Base-by-base conservation (phyloP, 2,329 filamentous ascomycete species). In the Botrytis byssoidea region DNA sequence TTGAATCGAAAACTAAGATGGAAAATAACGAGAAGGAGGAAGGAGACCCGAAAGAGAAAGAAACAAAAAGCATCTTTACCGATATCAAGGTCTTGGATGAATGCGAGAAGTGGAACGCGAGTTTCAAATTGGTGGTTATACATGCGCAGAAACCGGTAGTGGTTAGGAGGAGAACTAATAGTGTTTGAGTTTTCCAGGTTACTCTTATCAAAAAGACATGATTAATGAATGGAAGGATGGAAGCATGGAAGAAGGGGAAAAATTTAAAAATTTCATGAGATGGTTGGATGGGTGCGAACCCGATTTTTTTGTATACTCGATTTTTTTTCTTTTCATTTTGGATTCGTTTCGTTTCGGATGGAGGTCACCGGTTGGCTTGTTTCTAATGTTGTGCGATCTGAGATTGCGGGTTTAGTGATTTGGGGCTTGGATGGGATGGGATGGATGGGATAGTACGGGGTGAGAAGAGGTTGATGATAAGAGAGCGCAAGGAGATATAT, bases 101-200 rank as follows among this genome's bases (percentile, higher is more conserved):
- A 83, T 98, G 95, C 79, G 93, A 97, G 83, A 91, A 92, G 81
- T 91, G 92, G 81, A 91, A 92, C 22, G 97, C 95, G 0, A 97
- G 92, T 76, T 91, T 98, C 82, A 94, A 95, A 82, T 86, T 98
- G 79, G 90, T 97, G 82, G 95, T 98, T 74, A 97, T 94, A 78
- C 94, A 97, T 81, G 95, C 80, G 48, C 77, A 79, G 73, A 82
- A 82, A 70, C 79, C 79, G 6, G 75, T 76, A 22, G 59, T 71
- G 29, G 75, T 73, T 5, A 76, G 79, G 68, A 72, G 78, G 57
- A 75, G 79, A 67, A 77, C 76, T 4, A 76, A 76, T 29, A 79
- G 78, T 75, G 75, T 81, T n/a, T 81, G 73, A 77, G 55, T 20
- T n/a, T 68, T n/a, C 1, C 9, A 40, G 10, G 37, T 10, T 40